Evolutionary conservation across 148 eudicot genomes (phyloP).

Genomic region (Rhododendron griersonianum): DNA sequence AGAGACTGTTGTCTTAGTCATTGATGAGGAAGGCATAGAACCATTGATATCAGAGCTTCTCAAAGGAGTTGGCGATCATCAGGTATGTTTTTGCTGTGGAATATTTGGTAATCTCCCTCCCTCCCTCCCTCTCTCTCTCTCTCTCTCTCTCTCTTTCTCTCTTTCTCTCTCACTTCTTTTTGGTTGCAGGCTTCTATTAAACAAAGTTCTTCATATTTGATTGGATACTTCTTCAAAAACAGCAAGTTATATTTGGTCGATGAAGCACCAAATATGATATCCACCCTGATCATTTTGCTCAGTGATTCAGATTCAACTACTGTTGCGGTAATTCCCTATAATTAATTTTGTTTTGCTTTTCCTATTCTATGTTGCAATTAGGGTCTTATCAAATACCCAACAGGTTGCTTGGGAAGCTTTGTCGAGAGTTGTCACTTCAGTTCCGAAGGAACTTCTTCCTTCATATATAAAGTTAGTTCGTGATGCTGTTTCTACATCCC

Average conservation of each 20-base stretch:
- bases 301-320: slow-evolving; percentile 83
- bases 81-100: slow-evolving; percentile 33
- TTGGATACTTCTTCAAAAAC: slow-evolving; percentile 83
- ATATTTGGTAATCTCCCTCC: background rate
- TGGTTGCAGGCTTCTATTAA: slow-evolving; percentile 65
- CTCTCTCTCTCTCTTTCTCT: background rate
- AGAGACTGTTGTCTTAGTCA: slow-evolving; percentile 91
- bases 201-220: slow-evolving; percentile 71
- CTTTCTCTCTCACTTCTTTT: background rate
- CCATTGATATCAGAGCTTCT: slow-evolving; percentile 76
- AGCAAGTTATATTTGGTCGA: slow-evolving; percentile 89
- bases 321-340: slow-evolving; percentile 49
- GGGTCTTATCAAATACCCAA: slow-evolving; percentile 18
- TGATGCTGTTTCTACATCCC: slow-evolving; percentile 91
- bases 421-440: slow-evolving; percentile 67
- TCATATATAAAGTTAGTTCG: slow-evolving; percentile 88
- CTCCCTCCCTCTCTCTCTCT: background rate
- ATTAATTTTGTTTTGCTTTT: background rate
- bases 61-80: slow-evolving; percentile 73
- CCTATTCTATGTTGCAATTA: slow-evolving; percentile 6
- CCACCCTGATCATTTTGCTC: slow-evolving; percentile 79
- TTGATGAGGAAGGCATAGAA: slow-evolving; percentile 94
- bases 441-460: slow-evolving; percentile 93
- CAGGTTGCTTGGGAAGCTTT: slow-evolving; percentile 98
- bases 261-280: slow-evolving; percentile 87